Evolutionary conservation across 805 yeast genomes (phyloP), one percentile per base, ranked within the genome.

Genomic region (Sugiyamaella floridensis): DNA sequence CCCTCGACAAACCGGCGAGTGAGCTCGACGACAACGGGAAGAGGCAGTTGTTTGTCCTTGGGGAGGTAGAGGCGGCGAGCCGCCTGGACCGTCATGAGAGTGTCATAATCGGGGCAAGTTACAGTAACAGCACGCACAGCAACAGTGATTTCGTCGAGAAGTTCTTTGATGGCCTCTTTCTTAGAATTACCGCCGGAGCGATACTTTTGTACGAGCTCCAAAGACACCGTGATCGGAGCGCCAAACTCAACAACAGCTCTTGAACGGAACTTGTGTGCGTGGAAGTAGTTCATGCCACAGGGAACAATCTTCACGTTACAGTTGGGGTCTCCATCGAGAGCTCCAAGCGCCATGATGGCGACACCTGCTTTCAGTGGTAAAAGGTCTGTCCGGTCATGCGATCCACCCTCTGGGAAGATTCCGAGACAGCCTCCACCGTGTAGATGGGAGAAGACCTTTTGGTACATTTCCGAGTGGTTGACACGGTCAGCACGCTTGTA

Each of bases 401-500:
- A 89, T 1, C 99, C 99, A 54, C 99, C 99, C 73, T 93, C 99
- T 8, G 99, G 97, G 72, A 89, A 93, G 45, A 93, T 87, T 10
- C 98, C 98, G 37, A 93, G 71, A 57, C 95, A 87, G 52, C 86
- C 81, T 43, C 93, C 89, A 54, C 80, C 77, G 16, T 87, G 78
- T 57, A 93, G 75, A 67, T 89, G 96, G 48, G 83, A 80, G 67
- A 90, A 93, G 2, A 93, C 98, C 57, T 78, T 76, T 51, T 85
- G 79, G 68, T 89, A 93, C 51, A 93, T 96, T 45, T 76, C 74
- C 15, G 87, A 78, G 69, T 93, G 97, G 68, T 93, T 89, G 52
- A 93, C 85, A 61, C 86, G 86, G 53, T 78, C 83, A 1, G 97
- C 99, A 40, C 78, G 71, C 63, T 85, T 86, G 74, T 71, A 92